Evolutionary conservation across 495 filamentous ascomycete genomes (phyloP), one percentile per base, ranked within the genome.

Genomic region (Astrocystis sublimbata): DNA sequence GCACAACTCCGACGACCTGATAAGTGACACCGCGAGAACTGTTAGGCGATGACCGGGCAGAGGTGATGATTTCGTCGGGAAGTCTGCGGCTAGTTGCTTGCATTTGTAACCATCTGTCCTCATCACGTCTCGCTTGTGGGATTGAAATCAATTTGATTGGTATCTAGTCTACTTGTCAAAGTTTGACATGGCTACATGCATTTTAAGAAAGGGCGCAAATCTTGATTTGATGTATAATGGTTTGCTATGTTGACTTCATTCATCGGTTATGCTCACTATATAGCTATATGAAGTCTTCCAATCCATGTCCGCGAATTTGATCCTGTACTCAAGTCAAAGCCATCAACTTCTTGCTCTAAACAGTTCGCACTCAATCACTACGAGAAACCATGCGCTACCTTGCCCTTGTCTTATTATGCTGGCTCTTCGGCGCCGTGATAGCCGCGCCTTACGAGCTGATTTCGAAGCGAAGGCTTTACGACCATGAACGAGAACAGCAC

Each of bases 401-500:
- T 17, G 31, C 38, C 33, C 19, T 30, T 38, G 21, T 69, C n/a
- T 7, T 30, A 15, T 10, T 54, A n/a, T n/a, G n/a, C n/a, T n/a
- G n/a, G 1, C 31, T 54, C 0, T 47, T 71, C 1, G n/a, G 66
- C 21, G 21, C 36, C 1, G 69, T 58, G 23, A 33, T 36, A 12
- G 69, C 66, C 5, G 59, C 66, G 2, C 69, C 69, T 6, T 68
- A 67, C 36, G 55, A 61, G 24, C 51, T 71, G 2, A 35, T 71
- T 12, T 62, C 66, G 17, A 69, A 71, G 36, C 66, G 69, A 19
- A 9, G 42, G 17, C 64, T 71, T 31, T 46, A 23, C 13, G 62
- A 69, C 28, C 55, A 68, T 38, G 43, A 71, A 53, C 67, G 66
- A 66, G 52, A 24, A 3, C n/a, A n/a, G n/a, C 64, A 40, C 28